Evolutionary conservation across 73 alveolate species (phyloP), one percentile per base, ranked within the genome.

Genomic region (Durusdinium trenchii): DNA sequence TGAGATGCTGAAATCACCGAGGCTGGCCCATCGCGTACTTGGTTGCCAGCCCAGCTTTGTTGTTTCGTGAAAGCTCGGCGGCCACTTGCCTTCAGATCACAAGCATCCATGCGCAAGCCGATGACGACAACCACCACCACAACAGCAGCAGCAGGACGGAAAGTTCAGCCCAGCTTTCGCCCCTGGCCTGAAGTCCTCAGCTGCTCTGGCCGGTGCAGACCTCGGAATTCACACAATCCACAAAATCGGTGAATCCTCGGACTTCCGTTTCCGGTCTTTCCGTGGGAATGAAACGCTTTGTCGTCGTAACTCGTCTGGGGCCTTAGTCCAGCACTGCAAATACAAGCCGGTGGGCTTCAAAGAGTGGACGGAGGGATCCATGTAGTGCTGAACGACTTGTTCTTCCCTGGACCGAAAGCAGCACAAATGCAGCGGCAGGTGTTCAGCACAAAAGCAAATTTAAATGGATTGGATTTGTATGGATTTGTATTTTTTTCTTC

Each of bases 321-420:
- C 2, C 69, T 62, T 84, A 45, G 95, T 26, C 69, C 7, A 6
- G 89, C 54, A 28, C 98, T 91, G 98, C 26, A 91, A 57, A 43
- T 64, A 47, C 43, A 91, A 32, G 3, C 30, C 5, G 3, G 48
- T 46, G 36, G 98, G 83, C 78, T 67, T 69, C 98, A 91, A 76
- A 47, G 84, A 62, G 35, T 91, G 81, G 57, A 91, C 98, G 35
- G 98, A 32, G 6, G 98, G 98, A 52, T 91, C 98, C 98, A 91
- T 91, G 89, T 91, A 91, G 98, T 91, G 89, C 89, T 91, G 98
- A 51, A 91, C 98, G 45, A 91, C 98, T 47, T 91, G 87, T 76
- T 91, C 54, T 76, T 91, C 98, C 98, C 98, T 91, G 87, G 76
- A 32, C 3, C 52, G 43, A 42, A n/a, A n/a, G n/a, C n/a, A n/a